Evolutionary conservation across 495 filamentous ascomycete genomes (phyloP), one percentile per base, ranked within the genome.

Genomic region (Talaromyces proteolyticus): DNA sequence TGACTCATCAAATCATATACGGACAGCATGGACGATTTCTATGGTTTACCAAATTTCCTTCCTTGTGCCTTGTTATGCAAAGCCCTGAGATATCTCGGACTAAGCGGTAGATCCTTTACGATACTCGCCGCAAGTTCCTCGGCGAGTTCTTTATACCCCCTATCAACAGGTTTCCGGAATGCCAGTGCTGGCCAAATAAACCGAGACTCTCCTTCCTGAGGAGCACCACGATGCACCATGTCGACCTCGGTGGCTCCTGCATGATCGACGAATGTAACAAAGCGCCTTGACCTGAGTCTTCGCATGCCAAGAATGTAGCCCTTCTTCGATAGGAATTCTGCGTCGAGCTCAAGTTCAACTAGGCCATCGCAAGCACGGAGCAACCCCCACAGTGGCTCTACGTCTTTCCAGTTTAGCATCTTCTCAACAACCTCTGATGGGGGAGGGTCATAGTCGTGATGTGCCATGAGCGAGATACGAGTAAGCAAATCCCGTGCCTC

Each of bases 401-500:
- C 8, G 8, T 34, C 29, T 14, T 14, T 34, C 14, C 8, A 14
- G 29, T 14, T 8, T 1, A 14, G 29, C 29, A 34, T 10, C 8
- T 8, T 2, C 29, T 10, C 4, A 34, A 10, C 29, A 2, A 2
- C 29, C 8, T 34, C 29, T 8, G 8, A 8, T 34, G 4, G 29
- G 4, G 4, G 8, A 34, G 29, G 8, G 29, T 10, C 29, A 34
- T 8, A 8, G 4, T 34, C 4, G 29, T 1, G 14, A 14, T 34
- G 29, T 2, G 14, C 21, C 8, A 46, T 25, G 20, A 61, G 40
- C 24, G 42, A 38, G 18, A 61, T 44, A 47, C 29, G 54, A 3
- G 36, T 47, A 34, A 65, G 20, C 46, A 52, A 47, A 18, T 47
- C 46, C 6, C 61, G 42, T 8, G 50, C 49, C n/a, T 54, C 43